These are phyloP conservation scores for Coprinopsis sp. DNA, from an alignment of 768 basidiomycete genomes.

Conservation along the genomic window DNA sequence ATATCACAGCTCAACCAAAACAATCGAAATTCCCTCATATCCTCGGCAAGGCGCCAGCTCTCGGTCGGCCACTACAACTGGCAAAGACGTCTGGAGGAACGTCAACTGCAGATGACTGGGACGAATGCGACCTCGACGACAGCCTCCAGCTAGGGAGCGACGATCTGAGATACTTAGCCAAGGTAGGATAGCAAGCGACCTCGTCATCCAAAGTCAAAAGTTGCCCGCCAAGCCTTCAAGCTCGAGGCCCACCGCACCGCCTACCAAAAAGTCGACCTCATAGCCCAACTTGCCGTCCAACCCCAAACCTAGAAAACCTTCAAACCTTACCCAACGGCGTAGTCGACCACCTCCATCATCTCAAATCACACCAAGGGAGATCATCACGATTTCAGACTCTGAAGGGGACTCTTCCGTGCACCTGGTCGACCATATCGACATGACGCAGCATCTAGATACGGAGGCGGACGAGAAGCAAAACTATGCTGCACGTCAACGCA, in stretches of 20 bases:
- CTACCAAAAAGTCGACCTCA: not conserved
- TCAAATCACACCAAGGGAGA: conserved; percentile 15
- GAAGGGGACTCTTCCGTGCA: too few relatives aligned
- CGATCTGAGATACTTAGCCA: conserved; percentile 1
- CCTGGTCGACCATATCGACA: too few relatives aligned
- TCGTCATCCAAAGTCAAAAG: too few relatives aligned
- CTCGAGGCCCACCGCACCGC: not conserved
- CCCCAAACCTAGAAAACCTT: not conserved
- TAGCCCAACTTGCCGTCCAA: not conserved
- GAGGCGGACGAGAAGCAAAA: too few relatives aligned
- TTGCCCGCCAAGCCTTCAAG: not conserved
- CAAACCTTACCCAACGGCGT: not conserved
- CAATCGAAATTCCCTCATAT: too few relatives aligned
- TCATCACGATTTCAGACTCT: conserved; percentile 34
- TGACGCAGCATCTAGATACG: too few relatives aligned
- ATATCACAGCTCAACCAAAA: too few relatives aligned
- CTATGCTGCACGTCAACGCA: too few relatives aligned
- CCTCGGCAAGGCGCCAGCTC: too few relatives aligned
- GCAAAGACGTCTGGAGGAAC: not conserved
- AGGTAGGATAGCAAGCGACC: not conserved
- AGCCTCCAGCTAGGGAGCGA: conserved; percentile 2
- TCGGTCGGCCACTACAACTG: too few relatives aligned
- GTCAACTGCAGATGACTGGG: not conserved
- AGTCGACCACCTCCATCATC: not conserved
- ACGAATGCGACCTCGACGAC: not conserved